Evolutionary conservation across 2,329 filamentous ascomycete genomes (phyloP), one percentile per base, ranked within the genome.

Genomic region (Aspergillus sclerotialis): DNA sequence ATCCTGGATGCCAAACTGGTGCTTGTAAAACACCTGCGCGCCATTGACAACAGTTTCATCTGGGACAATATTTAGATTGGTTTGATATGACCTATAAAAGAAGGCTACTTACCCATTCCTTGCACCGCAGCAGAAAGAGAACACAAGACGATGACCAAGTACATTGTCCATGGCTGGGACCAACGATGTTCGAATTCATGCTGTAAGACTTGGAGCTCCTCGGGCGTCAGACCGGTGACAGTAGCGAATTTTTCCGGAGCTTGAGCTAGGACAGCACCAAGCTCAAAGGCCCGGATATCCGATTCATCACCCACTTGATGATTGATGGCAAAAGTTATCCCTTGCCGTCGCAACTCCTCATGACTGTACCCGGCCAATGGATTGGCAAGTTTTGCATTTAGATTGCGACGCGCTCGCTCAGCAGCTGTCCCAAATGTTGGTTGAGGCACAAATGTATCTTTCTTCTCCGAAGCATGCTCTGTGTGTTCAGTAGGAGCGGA

Each of bases 41-140:
- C 79, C 79, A 48, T 82, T 82, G 44, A 82, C 76, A 17, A 82
- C 79, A 1, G 78, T 81, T 58, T 83, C 76, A 53, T 83, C 78
- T 68, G 31, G 17, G 15, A n/a, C 33, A 23, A n/a, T 15, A 8
- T 11, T n/a, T 3, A 28, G 7, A 25, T 44, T 8, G 30, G 33
- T 7, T 13, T 12, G 8, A 18, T 17, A 39, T 27, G 5, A 7
- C 13, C 13, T 2, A 16, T 14, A 3, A 11, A 14, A 17, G 16
- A 23, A 39, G 18, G 5, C 29, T 29, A 56, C 64, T 42, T 49
- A 70, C 68, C 68, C 76, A 82, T 81, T 47, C 80, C 80, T 50
- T 84, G 81, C 1, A 84, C 81, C 15, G 79, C 78, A 11, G 81
- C 81, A 28, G 74, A 80, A 13, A 76, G 67, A n/a, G 77, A 82